These are phyloP conservation scores for Helenozyma baotianmanensis DNA, from an alignment of 805 yeast genomes.

Conservation along the genomic window DNA sequence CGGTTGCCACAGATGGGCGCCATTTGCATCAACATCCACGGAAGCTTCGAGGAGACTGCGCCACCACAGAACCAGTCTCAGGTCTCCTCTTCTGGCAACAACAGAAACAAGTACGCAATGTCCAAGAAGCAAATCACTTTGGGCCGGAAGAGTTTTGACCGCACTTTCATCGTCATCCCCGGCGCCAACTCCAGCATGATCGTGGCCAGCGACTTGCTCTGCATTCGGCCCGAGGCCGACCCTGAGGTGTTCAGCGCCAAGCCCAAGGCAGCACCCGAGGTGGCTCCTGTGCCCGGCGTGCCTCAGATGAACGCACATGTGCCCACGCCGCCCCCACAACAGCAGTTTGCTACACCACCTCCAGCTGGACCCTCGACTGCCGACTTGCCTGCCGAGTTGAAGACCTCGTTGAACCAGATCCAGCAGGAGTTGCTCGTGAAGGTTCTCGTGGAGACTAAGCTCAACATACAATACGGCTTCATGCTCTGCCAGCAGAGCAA, in stretches of 20 bases:
- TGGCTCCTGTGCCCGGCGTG: slow-evolving; percentile 5
- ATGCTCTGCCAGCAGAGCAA: slow-evolving; percentile 85
- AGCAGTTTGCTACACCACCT: slow-evolving; percentile 1
- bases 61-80: slow-evolving; percentile 43
- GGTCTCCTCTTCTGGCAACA: slow-evolving; percentile 13
- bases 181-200: slow-evolving; percentile 65
- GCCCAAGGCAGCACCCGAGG: slow-evolving; percentile 4
- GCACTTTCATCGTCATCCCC: slow-evolving; percentile 74
- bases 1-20: slow-evolving; percentile 71
- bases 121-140: slow-evolving; percentile 31
- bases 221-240: slow-evolving; percentile 35
- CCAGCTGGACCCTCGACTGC: slow-evolving; percentile 19
- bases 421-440: slow-evolving; percentile 65
- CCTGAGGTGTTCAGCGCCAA: slow-evolving; percentile 13
- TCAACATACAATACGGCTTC: slow-evolving; percentile 73
- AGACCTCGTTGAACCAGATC: slow-evolving; percentile 42
- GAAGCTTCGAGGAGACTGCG: slow-evolving; percentile 69
- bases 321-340: neutral
- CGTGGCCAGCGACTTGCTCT: slow-evolving; percentile 82
- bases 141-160: slow-evolving; percentile 74
- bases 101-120: slow-evolving; percentile 13
- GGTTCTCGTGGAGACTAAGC: slow-evolving; percentile 65
- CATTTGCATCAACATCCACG: slow-evolving; percentile 76
- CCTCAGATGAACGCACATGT: neutral
- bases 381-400: slow-evolving; percentile 54